These are phyloP conservation scores for Penicillium parvum DNA, from an alignment of 495 filamentous ascomycete species.

Conservation along the genomic window DNA sequence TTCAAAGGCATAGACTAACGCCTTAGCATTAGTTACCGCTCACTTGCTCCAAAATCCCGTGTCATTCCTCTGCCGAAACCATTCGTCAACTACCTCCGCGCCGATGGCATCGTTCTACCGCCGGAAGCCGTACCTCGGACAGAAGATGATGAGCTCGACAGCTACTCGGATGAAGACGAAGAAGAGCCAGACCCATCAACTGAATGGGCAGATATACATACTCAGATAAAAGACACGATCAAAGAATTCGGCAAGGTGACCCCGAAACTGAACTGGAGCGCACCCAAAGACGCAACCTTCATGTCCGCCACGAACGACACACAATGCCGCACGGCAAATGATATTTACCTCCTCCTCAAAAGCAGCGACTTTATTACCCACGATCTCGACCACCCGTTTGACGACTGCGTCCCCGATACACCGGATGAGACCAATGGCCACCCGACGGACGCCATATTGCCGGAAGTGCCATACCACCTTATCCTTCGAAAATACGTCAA, in stretches of 20 bases:
- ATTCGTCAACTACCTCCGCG: slow-evolving; percentile 83
- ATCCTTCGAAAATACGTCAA: slow-evolving; percentile 83
- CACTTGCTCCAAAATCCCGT: slow-evolving; percentile 75
- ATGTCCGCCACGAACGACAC: slow-evolving; percentile 86
- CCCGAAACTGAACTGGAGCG: slow-evolving; percentile 96
- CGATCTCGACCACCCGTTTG: slow-evolving; percentile 89
- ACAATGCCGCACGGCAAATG: slow-evolving; percentile 80
- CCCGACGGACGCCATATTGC: slow-evolving; percentile 7
- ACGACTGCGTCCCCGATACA: slow-evolving; percentile 58
- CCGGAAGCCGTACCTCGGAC: slow-evolving; percentile 34
- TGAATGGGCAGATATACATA: slow-evolving; percentile 68
- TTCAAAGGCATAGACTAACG: neutral
- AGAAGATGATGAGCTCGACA: slow-evolving; percentile 35
- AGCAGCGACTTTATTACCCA: slow-evolving; percentile 90
- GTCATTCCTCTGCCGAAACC: slow-evolving; percentile 67
- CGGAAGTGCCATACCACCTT: slow-evolving; percentile 58
- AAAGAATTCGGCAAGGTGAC: slow-evolving; percentile 72
- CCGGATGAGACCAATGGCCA: slow-evolving; percentile 10
- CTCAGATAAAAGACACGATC: slow-evolving; percentile 69
- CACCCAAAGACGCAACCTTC: slow-evolving; percentile 95
- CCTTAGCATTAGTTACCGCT: slow-evolving; percentile 60
- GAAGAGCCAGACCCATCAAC: slow-evolving; percentile 53
- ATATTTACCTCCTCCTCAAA: slow-evolving; percentile 91
- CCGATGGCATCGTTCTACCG: slow-evolving; percentile 88
- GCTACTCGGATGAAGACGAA: slow-evolving; percentile 40